phyloP scores from a whole-genome alignment of 441 rosid species.

The Populus hybrid region DNA sequence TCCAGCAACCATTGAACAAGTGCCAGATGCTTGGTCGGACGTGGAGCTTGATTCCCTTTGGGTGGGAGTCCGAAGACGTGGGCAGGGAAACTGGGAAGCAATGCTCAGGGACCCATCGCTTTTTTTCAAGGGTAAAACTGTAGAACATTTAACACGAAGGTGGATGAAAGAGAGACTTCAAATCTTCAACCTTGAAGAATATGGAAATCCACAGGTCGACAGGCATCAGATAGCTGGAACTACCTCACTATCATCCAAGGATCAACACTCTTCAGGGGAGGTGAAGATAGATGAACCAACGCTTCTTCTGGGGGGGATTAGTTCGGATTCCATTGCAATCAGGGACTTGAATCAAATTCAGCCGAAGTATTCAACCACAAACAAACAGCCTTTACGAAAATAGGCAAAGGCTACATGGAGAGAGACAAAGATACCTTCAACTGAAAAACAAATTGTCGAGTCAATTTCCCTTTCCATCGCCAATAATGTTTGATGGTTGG shows the following conservation, averaged over 20 bases:
- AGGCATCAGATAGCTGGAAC: neutral
- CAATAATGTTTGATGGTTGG: too few relatives aligned
- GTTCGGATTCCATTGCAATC: neutral
- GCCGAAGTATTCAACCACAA: too few relatives aligned
- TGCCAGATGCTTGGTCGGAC: conserved; percentile 68
- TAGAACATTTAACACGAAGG: conserved; percentile 54
- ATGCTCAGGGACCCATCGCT: conserved; percentile 75
- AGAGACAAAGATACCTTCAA: too few relatives aligned
- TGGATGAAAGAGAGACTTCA: conserved; percentile 79
- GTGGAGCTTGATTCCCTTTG: conserved; percentile 94
- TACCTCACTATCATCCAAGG: neutral
- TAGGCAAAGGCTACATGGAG: too few relatives aligned
- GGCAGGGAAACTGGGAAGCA: conserved; percentile 75
- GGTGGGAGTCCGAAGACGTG: conserved; percentile 87
- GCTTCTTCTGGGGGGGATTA: conserved; percentile 10
- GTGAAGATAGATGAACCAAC: neutral
- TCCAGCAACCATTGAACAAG: conserved; percentile 21
- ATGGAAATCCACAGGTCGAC: too few relatives aligned
- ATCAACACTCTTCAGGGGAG: neutral
- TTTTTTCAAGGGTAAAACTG: conserved; percentile 53
- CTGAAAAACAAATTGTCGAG: too few relatives aligned
- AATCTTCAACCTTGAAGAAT: conserved; percentile 38
- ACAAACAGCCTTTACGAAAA: too few relatives aligned
- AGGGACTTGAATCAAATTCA: neutral
- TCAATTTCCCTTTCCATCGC: too few relatives aligned